Percentiles rank a stretch among this genome's conserved stretches.
Conservation (phyloP, 2,329 filamentous ascomycete species). For the Fusarium mundagurra region DNA sequence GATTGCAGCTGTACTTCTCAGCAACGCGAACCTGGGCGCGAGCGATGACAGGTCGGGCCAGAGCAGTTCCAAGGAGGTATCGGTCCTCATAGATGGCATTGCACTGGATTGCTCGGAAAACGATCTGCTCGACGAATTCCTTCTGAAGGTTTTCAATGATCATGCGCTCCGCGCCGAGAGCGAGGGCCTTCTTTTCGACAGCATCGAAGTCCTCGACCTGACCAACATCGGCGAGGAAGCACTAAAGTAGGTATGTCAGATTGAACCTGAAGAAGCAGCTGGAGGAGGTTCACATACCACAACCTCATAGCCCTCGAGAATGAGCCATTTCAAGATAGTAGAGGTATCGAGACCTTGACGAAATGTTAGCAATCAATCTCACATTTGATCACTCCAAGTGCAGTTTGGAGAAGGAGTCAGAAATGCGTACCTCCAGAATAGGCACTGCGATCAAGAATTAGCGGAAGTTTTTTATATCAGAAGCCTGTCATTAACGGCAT, state of each 20-base stretch:
- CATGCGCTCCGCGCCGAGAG: slow-evolving; percentile 52
- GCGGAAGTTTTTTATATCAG: background rate
- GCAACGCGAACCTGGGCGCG: slow-evolving; percentile 55
- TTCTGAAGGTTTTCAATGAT: slow-evolving; percentile 69
- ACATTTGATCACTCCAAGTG: background rate
- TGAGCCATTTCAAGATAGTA: slow-evolving; percentile 53
- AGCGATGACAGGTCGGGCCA: slow-evolving; percentile 74
- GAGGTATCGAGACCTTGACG: slow-evolving; percentile 52
- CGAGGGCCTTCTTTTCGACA: slow-evolving; percentile 72
- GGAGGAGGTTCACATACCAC: slow-evolving; percentile 1
- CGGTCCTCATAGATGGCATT: slow-evolving; percentile 43
- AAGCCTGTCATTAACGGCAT: background rate
- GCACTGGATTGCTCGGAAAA: slow-evolving; percentile 79
- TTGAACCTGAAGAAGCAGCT: background rate
- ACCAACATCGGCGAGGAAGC: slow-evolving; percentile 69
- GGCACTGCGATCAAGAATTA: slow-evolving; percentile 9
- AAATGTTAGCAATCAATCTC: background rate
- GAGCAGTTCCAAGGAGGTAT: slow-evolving; percentile 61
- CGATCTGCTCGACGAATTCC: slow-evolving; percentile 80
- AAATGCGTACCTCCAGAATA: slow-evolving; percentile 22
- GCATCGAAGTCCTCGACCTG: slow-evolving; percentile 77
- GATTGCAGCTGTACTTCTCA: slow-evolving; percentile 50
- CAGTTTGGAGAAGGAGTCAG: background rate
- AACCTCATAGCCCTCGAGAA: slow-evolving; percentile 42
- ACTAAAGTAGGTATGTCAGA: slow-evolving; percentile 27